Evolutionary conservation across 2,329 filamentous ascomycete genomes (phyloP), one percentile per base, ranked within the genome.

Genomic region (Neofusicoccum kwambonambiense): DNA sequence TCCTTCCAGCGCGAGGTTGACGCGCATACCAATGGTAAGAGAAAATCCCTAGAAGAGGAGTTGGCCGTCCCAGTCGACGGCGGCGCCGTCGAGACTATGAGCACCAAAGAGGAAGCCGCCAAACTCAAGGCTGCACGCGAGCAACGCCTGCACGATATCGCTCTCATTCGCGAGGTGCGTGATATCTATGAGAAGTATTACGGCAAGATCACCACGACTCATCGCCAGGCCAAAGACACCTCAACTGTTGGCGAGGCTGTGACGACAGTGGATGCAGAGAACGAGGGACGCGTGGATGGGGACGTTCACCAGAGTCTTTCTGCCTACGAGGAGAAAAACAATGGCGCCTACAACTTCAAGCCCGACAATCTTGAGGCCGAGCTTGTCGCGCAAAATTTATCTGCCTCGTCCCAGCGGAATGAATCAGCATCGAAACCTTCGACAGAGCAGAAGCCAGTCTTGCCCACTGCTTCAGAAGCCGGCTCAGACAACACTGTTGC

Each of bases 101-200:
- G 41, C 19, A 50, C 51, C 12, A 37, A 37, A 19, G 42, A 44
- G 11, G 44, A 64, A 7, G 54, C 27, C 4, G 62, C 58, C 62
- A 58, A 60, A n/a, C 64, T 70, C 22, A 54, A 65, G 7, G 64
- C 58, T 50, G 69, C 70, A 64, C 61, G 68, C 15, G 66, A 70
- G 56, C 68, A 73, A 52, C 72, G 70, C 64, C 67, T 68, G 17
- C 65, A 67, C 11, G 75, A 78, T 54, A 71, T 71, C 54, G 69
- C 70, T 5, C 70, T 82, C 13, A 71, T 77, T 15, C 68, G 70
- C 7, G 75, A 80, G 66, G 71, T 82, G 19, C 72, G 74, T 42
- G 71, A 70, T 19, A 80, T 81, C 54, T 81, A 82, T 67, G 79
- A 82, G 68, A 72, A 77, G 42, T 65, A 67, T 9, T 82, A 81